phyloP scores from a whole-genome alignment of 164 flowering plant species.

The Chimonanthus praecox region DNA sequence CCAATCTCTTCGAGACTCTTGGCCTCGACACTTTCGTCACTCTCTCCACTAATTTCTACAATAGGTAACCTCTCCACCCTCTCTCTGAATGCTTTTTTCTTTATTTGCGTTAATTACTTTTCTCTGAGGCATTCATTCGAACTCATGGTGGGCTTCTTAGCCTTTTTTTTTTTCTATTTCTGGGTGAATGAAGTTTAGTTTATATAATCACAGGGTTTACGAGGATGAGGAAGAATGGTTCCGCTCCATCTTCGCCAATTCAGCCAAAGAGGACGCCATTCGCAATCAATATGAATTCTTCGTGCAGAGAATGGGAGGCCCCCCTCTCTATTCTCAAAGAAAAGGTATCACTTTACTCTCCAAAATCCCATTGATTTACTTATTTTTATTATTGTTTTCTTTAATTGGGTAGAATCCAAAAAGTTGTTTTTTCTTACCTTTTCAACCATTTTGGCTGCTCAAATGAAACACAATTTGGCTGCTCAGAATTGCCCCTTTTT shows the following conservation, averaged over 20 bases:
- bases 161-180: neutral
- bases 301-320: conserved; percentile 98
- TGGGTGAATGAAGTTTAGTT: neutral
- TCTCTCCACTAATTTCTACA: conserved; percentile 89
- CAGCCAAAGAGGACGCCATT: conserved; percentile 86
- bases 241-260: conserved; percentile 67
- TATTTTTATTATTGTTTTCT: neutral
- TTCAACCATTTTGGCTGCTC: too few species aligned
- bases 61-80: conserved; percentile 35
- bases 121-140: too few species aligned
- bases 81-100: neutral
- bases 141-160: neutral
- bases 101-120: neutral
- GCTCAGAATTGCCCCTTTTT: too few species aligned
- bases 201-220: conserved; percentile 53
- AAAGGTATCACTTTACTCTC: conserved; percentile 39
- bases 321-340: conserved; percentile 73
- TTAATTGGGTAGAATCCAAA: too few species aligned
- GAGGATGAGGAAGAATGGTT: conserved; percentile 98
- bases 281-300: conserved; percentile 92
- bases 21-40: conserved; percentile 77
- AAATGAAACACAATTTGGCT: too few species aligned
- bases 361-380: neutral
- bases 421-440: too few species aligned
- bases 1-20: conserved; percentile 59